phyloP scores from a whole-genome alignment of 108 stramenopile genomes.

The Seminavis robusta region DNA sequence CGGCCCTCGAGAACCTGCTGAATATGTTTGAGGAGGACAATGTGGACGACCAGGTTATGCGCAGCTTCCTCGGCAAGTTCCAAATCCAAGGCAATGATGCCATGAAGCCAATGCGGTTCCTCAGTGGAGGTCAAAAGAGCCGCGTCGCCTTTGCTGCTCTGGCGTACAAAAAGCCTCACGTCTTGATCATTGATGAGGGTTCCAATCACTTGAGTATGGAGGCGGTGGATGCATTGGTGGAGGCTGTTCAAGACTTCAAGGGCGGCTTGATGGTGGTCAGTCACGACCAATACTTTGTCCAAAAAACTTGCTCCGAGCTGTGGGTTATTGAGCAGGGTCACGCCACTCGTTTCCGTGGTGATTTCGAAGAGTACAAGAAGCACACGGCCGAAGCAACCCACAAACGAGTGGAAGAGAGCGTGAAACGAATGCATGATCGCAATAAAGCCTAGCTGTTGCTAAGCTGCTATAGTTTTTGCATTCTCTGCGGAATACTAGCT shows the following conservation, averaged over 20 bases:
- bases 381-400: conserved; percentile 66
- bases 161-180: conserved; percentile 91
- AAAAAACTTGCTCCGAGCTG: conserved; percentile 69
- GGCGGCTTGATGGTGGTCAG: conserved; percentile 89
- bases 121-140: conserved; percentile 95
- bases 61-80: conserved; percentile 89
- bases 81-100: conserved; percentile 91
- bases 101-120: conserved; percentile 89
- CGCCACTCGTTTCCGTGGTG: conserved; percentile 67
- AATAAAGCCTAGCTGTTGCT: conserved; percentile 43
- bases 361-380: conserved; percentile 82
- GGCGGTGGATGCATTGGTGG: conserved; percentile 94
- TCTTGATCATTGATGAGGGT: conserved; percentile 96
- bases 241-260: conserved; percentile 78
- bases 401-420: conserved; percentile 79
- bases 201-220: conserved; percentile 97
- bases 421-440: conserved; percentile 61
- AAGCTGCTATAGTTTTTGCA: too few relatives aligned
- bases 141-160: conserved; percentile 95
- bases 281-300: conserved; percentile 93
- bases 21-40: conserved; percentile 66
- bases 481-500: too few relatives aligned
- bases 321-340: conserved; percentile 84
- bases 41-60: conserved; percentile 89
- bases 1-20: conserved; percentile 89